Base-by-base conservation (phyloP, 768 basidiomycete species). In the Tylopilus vinaceipallidus region DNA sequence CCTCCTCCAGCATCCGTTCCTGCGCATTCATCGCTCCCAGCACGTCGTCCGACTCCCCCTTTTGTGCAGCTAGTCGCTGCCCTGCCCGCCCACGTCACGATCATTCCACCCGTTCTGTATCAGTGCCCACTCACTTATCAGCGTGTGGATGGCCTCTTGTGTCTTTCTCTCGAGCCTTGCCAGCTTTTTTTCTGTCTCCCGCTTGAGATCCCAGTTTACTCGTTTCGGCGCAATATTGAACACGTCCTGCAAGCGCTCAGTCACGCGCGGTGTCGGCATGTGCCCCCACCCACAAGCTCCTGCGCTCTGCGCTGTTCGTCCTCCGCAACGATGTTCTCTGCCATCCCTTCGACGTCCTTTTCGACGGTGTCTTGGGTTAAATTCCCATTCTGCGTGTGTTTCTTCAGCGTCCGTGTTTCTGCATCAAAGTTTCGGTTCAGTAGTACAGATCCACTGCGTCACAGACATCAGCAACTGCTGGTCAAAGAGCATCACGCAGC, bases 191-290 rank as follows among this genome's bases (percentile, higher is more conserved):
- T 95, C 91, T 72, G 95, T 83, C 60, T 98, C 93, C 49, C 93
- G 82, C 68, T 94, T 95, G 60, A 97, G 75, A 66, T 95, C 93
- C 94, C 93, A 95, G 69, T 95, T 98, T 10, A 91, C 86, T 40
- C 94, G 81, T 77, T 95, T 98, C 4, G 97, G 97, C 20, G 94
- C 95, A 58, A 99, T 98, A 64, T 97, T 98, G 66, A 97, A 91
- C 38, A 97, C 76, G 65, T 95, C 91, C 94, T 95, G 42, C 53
- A 45, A 39, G 41, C 20, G 26, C 41, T 67, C 48, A 65, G 65
- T 37, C 30, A 34, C 49, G 47, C 49, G 36, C 30, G 6, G 11
- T 23, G n/a, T 35, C 14, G 33, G 26, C 32, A 23, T 33, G 46
- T 41, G 37, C 20, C 3, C 20, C 71, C n/a, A 64, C 84, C 53